Evolutionary conservation across 306 rosid species (phyloP).

Genomic region (Dalbergia cultrata): DNA sequence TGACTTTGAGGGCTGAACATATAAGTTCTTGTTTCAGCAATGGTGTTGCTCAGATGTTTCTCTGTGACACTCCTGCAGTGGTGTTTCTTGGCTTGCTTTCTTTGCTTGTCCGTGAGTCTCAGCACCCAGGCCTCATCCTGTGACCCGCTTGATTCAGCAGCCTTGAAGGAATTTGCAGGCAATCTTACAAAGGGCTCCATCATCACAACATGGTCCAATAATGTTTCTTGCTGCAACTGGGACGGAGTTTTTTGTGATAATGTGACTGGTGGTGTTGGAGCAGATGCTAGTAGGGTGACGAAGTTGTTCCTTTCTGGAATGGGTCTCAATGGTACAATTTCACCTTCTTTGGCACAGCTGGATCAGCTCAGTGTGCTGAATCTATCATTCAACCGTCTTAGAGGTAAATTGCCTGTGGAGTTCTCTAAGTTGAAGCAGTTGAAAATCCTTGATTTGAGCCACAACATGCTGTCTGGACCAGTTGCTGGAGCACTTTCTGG

Average conservation of each 20-base stretch:
- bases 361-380: slow-evolving; percentile 64
- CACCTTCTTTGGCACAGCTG: slow-evolving; percentile 59
- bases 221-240: slow-evolving; percentile 71
- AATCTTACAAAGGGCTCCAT: slow-evolving; percentile 61
- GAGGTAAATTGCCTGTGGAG: slow-evolving; percentile 67
- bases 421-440: slow-evolving; percentile 65
- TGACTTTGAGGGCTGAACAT: slow-evolving; percentile 53
- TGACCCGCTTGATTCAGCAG: slow-evolving; percentile 65
- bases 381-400: slow-evolving; percentile 72
- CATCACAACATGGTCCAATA: slow-evolving; percentile 60
- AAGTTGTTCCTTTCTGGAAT: slow-evolving; percentile 61
- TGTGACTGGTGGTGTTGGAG: slow-evolving; percentile 46
- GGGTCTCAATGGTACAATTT: slow-evolving; percentile 73
- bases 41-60: slow-evolving; percentile 53
- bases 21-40: slow-evolving; percentile 53
- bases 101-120: slow-evolving; percentile 57
- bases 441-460: slow-evolving; percentile 75
- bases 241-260: slow-evolving; percentile 70
- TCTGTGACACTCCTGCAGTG: slow-evolving; percentile 54
- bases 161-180: slow-evolving; percentile 71
- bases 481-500: slow-evolving; percentile 60
- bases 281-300: slow-evolving; percentile 62
- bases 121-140: slow-evolving; percentile 48
- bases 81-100: slow-evolving; percentile 60
- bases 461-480: slow-evolving; percentile 67